Conservation (phyloP, 179 eudicot species). For the Monotropa hypopitys region DNA sequence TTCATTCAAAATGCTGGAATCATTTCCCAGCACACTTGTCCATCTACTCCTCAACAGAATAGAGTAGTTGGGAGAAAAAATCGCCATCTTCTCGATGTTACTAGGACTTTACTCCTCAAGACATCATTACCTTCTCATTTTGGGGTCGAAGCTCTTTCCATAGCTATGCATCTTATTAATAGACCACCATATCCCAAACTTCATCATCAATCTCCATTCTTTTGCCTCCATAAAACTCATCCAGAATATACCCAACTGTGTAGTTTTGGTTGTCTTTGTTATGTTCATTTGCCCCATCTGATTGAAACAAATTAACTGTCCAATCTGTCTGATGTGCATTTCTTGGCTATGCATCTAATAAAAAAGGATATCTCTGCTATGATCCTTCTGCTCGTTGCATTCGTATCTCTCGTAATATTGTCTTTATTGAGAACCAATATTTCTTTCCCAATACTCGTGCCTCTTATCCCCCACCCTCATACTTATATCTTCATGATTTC, state of each 20-base stretch:
- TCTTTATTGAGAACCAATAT: no score
- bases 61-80: not conserved
- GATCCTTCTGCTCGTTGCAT: not conserved
- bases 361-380: conserved; percentile 3
- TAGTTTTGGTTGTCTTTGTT: not conserved
- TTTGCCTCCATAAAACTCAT: not conserved
- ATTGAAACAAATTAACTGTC: not conserved
- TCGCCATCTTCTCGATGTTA: not conserved
- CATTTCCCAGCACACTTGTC: not conserved
- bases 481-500: no score
- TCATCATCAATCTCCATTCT: not conserved
- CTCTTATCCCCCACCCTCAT: no score
- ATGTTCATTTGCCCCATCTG: no score
- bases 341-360: not conserved
- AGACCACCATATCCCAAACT: not conserved
- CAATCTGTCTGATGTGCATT: conserved; percentile 5
- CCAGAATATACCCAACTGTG: not conserved
- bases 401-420: not conserved
- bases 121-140: conserved; percentile 1
- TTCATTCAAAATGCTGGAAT: not conserved
- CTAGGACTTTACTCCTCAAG: not conserved
- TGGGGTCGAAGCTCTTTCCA: conserved; percentile 9
- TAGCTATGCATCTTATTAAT: not conserved
- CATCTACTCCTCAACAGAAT: not conserved
- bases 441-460: no score